phyloP scores from a whole-genome alignment of 257 asterid genomes.

The Asclepias syriaca region DNA sequence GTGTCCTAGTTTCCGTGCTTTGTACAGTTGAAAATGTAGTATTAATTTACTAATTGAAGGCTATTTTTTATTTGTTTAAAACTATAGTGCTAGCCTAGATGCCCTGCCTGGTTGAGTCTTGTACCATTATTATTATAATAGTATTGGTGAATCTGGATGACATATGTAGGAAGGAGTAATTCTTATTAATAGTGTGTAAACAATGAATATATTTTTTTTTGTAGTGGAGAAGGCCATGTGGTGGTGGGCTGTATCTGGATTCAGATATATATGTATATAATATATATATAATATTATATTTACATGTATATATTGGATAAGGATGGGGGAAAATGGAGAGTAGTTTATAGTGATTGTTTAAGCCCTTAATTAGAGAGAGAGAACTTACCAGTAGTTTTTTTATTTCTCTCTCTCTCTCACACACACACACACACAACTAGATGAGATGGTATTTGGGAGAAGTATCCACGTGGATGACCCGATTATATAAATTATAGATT shows the following conservation, averaged over 20 bases:
- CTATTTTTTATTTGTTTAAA: background rate
- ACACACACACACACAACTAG: background rate
- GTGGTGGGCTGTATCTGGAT: no score
- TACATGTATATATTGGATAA: background rate
- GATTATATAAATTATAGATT: background rate
- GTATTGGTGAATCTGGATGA: background rate
- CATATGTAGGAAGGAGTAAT: no score
- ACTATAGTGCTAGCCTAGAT: background rate
- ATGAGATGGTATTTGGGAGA: background rate
- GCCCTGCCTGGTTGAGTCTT: background rate
- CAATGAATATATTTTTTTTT: no score
- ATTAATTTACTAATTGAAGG: background rate
- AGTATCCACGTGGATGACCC: background rate
- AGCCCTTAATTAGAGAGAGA: background rate
- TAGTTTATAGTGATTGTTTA: no score
- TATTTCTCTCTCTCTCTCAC: no score
- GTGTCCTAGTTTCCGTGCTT: slow-evolving; percentile 19
- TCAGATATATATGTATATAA: no score
- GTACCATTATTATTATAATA: background rate
- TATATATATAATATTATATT: no score
- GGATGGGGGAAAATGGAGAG: background rate
- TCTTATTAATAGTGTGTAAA: no score
- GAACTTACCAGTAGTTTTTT: background rate
- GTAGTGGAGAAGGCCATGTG: no score
- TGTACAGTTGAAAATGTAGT: background rate